Base-by-base conservation (phyloP, 169 alveolate species). In the Plasmodium billcollinsi region DNA sequence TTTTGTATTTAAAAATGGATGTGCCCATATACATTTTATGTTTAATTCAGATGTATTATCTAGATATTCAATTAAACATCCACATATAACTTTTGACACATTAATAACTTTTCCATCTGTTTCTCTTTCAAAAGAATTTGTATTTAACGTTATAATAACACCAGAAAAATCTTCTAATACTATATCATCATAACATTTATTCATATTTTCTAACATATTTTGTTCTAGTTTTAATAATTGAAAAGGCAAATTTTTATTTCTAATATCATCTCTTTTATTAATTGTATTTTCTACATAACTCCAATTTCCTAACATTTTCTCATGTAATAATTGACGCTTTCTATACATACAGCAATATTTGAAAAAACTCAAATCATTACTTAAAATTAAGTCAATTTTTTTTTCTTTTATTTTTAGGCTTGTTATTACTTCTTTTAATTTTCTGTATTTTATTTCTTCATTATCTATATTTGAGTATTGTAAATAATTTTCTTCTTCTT, bases 211-310 rank as follows among this genome's bases (percentile, higher is more conserved):
- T 61, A 92, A 49, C 21, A 93, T 89, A 72, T 88, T 90, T 54
- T 92, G 58, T 14, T 95, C 93, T 58, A 93, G 70, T 24, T 95
- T 94, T 47, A 95, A 85, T 12, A 94, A 86, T 69, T 94, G 95
- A 88, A 94, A 94, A 24, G 97, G 97, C 15, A 94, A 88, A 66
- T 93, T 91, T 88, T 91, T 88, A 71, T 94, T 94, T 67, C 97
- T 88, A 20, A 75, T 58, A 47, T 85, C 88, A 66, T 80, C 59
- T 39, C 73, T 70, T 85, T 78, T 70, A 66, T 76, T 73, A 29
- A 65, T 33, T 14, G 15, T 15, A 80, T 50, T 59, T 61, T 58
- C 61, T 21, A 94, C 94, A 69, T 94, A 94, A 26, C 93, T 89
- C 94, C 95, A 94, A 88, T 94, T 94, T 63, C 72, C 93, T 61